These are phyloP conservation scores for Tuber umbilicatum DNA, from an alignment of 495 filamentous ascomycete species.

Conservation along the genomic window DNA sequence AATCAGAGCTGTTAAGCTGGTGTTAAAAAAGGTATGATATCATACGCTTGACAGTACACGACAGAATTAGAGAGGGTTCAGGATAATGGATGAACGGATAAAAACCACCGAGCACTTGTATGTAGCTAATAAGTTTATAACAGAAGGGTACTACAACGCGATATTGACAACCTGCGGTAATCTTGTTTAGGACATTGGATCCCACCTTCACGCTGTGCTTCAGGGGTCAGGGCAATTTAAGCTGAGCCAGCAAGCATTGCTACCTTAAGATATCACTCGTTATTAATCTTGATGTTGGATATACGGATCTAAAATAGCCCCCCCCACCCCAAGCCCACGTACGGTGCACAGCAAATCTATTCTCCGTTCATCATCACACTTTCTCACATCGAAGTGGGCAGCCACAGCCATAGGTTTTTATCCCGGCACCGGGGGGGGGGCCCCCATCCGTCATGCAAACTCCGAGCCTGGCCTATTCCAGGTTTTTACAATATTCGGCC, in stretches of 20 bases:
- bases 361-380: not conserved
- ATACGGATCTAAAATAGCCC: not conserved
- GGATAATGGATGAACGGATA: not conserved
- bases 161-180: not conserved
- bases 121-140: not conserved
- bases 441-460: not conserved
- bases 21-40: not conserved
- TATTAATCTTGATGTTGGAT: not conserved
- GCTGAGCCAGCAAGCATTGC: not conserved
- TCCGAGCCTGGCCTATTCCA: not conserved
- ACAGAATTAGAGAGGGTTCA: not conserved
- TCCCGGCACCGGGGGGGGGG: not conserved
- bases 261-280: not conserved
- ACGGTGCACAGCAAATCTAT: not conserved
- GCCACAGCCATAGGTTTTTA: not conserved
- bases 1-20: not conserved
- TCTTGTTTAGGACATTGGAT: not conserved
- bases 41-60: not conserved
- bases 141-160: not conserved
- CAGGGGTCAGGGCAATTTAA: not conserved
- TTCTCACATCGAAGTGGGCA: not conserved
- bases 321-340: not conserved
- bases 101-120: not conserved
- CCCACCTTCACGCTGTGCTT: not conserved
- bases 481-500: not conserved